Evolutionary conservation across 2,329 filamentous ascomycete species (phyloP).

Genomic region (Cytospora mali): DNA sequence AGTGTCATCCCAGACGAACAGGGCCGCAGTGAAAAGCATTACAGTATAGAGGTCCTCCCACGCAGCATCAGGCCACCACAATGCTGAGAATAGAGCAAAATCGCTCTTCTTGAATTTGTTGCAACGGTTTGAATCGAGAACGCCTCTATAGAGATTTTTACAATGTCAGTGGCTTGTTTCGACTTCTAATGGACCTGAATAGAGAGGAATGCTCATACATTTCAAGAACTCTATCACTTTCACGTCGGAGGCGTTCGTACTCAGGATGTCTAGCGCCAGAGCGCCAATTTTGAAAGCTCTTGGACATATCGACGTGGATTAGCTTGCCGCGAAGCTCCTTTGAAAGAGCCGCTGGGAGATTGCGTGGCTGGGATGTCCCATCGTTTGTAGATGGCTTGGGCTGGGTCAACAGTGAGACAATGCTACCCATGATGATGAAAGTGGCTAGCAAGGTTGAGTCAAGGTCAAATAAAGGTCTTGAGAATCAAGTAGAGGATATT

Average conservation of each 20-base stretch:
- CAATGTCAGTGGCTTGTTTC: neutral
- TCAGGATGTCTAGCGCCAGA: conserved; percentile 10
- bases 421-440: conserved; percentile 13
- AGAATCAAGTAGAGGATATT: neutral
- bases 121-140: conserved; percentile 36
- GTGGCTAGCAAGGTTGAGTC: neutral
- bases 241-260: conserved; percentile 17
- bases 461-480: neutral
- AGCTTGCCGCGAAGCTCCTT: conserved; percentile 22
- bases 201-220: conserved; percentile 2
- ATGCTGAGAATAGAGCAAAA: conserved; percentile 37
- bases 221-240: conserved; percentile 19
- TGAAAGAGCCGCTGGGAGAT: conserved; percentile 20
- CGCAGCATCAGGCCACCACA: conserved; percentile 40
- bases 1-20: conserved; percentile 41
- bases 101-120: conserved; percentile 39
- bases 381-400: neutral
- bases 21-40: conserved; percentile 38
- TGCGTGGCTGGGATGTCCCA: neutral
- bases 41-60: conserved; percentile 39
- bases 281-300: conserved; percentile 23
- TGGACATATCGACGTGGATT: conserved; percentile 27
- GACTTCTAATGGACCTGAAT: neutral
- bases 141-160: conserved; percentile 31
- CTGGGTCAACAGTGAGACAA: conserved; percentile 4